Evolutionary conservation across 1,284 basidiomycete genomes (phyloP).

Genomic region (Melampsora larici-populina): DNA sequence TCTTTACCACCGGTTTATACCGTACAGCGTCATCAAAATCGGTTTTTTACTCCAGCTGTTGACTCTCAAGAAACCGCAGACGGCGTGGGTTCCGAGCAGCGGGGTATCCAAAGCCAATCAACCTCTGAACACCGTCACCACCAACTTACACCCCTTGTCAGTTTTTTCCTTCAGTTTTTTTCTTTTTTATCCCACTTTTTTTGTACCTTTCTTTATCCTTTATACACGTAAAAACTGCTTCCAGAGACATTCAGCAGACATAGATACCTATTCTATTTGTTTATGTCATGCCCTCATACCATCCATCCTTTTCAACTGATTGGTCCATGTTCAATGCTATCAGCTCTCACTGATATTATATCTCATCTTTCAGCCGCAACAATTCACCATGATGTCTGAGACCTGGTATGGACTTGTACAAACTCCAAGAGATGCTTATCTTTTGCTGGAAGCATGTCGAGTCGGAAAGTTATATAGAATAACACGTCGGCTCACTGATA

Average conservation of each 20-base stretch:
- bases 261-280: not conserved
- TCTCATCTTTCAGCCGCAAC: conserved; percentile 15
- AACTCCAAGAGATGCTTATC: conserved; percentile 47
- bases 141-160: conserved; percentile 31
- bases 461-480: conserved; percentile 48
- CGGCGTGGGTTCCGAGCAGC: conserved; percentile 10
- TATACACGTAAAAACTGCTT: not conserved
- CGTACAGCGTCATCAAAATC: conserved; percentile 13
- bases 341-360: not conserved
- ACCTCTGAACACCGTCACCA: conserved; percentile 21
- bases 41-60: conserved; percentile 6
- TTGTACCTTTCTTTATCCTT: not conserved
- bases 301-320: not conserved
- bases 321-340: not conserved
- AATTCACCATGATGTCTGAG: conserved; percentile 45
- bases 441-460: conserved; percentile 48
- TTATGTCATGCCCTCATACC: conserved; percentile 8
- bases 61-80: not conserved
- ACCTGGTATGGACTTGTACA: conserved; percentile 48
- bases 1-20: conserved; percentile 12
- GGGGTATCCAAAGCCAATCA: conserved; percentile 1
- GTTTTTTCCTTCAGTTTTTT: conserved; percentile 8
- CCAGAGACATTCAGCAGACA: not conserved
- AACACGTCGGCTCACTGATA: conserved; percentile 48
- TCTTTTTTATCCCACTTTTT: not conserved